Evolutionary conservation across 768 basidiomycete genomes (phyloP), one percentile per base, ranked within the genome.

Genomic region (Dentipellis fragilis): DNA sequence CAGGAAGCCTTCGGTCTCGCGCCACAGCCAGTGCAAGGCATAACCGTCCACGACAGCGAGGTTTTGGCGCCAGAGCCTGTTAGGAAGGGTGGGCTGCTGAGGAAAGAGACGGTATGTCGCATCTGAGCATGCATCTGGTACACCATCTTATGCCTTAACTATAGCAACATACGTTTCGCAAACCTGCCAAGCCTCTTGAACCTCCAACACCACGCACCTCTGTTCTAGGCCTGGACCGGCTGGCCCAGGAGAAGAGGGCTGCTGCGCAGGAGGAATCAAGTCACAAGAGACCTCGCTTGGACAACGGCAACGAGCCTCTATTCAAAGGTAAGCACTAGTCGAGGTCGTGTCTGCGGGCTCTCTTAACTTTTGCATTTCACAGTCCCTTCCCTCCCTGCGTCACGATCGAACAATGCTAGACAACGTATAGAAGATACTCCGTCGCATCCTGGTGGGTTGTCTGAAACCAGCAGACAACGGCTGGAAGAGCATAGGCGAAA

Each of bases 401-500:
- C 73, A 34, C 76, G 80, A 48, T 70, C 66, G 40, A 68, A 73
- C n/a, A 82, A 85, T 63, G 65, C 77, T 2, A 80, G 95, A 5
- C 83, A 88, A 58, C 75, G 88, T 57, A 89, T 84, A 0, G 87
- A 87, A 62, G 95, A 96, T 61, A 98, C 95, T 0, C 95, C 95
- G 0, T 95, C 94, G 17, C 89, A 94, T 66, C 85, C 90, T 2
- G 88, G 90, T 38, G 95, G 95, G 14, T 72, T 99, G 17, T 89
- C 91, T 1, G 87, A 90, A 23, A 72, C 74, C 1, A 92, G 85
- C 12, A 75, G 85, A 17, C 75, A 77, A 59, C 72, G 80, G 57
- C 70, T 97, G 29, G 92, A 93, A 55, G 93, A 94, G 59, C 71
- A 91, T 63, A 77, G 88, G 56, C 76, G 76, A 58, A 80, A 77